Percentiles rank a stretch among this genome's conserved stretches.
These are phyloP conservation scores for Akanthomyces lecanii DNA, from an alignment of 2,329 filamentous ascomycete species.

Conservation along the genomic window DNA sequence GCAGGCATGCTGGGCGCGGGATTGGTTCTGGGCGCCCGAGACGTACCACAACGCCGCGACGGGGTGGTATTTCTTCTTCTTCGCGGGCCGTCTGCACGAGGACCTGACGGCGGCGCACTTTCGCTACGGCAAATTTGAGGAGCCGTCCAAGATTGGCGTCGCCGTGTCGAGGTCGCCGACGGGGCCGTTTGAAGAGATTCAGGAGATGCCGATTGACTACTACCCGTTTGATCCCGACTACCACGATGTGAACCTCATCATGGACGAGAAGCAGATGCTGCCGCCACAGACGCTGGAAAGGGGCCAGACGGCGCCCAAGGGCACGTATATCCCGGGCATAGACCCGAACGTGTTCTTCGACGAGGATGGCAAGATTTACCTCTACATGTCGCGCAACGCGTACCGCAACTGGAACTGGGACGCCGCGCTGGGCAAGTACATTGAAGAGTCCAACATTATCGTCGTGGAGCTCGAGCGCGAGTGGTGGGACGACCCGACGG, in stretches of 20 bases:
- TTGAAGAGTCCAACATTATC: conserved; percentile 36
- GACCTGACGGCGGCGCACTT: conserved; percentile 31
- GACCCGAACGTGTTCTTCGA: conserved; percentile 47
- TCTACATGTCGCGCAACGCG: conserved; percentile 33
- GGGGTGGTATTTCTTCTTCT: conserved; percentile 36
- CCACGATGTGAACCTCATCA: conserved; percentile 35
- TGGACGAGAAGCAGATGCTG: conserved; percentile 33
- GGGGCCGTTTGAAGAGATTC: conserved; percentile 31
- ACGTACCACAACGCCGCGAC: conserved; percentile 33
- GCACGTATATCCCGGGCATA: conserved; percentile 37
- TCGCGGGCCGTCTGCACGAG: conserved; percentile 31
- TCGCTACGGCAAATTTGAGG: conserved; percentile 32
- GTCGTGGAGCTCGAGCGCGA: conserved; percentile 31
- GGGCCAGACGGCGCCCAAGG: conserved; percentile 29
- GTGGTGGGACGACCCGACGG: conserved; percentile 34
- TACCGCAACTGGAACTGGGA: conserved; percentile 38
- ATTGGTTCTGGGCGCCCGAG: conserved; percentile 36
- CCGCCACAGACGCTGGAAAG: conserved; percentile 27
- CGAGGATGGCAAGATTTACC: conserved; percentile 32
- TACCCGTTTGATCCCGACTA: conserved; percentile 34
- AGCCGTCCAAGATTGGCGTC: conserved; percentile 34
- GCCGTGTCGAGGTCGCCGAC: conserved; percentile 32
- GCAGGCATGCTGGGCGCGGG: conserved; percentile 33
- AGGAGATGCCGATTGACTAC: conserved; percentile 30
- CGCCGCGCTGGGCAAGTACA: conserved; percentile 29